Evolutionary conservation across 1,284 basidiomycete species (phyloP), one percentile per base, ranked within the genome.

Genomic region (Naganishia sp.): DNA sequence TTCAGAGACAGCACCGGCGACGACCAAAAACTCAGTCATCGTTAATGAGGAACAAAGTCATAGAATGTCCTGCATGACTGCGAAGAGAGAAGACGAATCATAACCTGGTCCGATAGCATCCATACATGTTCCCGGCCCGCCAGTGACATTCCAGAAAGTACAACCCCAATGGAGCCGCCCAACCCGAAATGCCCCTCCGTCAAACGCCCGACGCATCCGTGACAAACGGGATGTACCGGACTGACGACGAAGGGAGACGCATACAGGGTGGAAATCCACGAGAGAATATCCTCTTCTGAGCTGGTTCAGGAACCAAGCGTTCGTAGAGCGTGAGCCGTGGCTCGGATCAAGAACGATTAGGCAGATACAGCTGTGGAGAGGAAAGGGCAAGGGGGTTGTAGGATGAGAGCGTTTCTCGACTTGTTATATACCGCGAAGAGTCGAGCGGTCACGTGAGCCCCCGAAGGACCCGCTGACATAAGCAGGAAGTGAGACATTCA

Each of bases 301-400:
- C 58, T 61, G 58, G 50, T 61, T 61, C 58, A 61, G 58, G 58
- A 61, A 61, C 58, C 58, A 61, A 61, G 58, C 58, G 58, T 61
- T 61, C 58, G 58, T 61, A n/a, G 58, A 61, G 58, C 50, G 49
- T 32, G 45, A 42, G 41, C 58, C 28, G 35, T 61, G 23, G 45
- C 58, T 50, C 58, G 58, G 31, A 28, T 23, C 58, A 61, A 61
- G 50, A 61, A 61, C 58, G 58, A 61, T 61, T 61, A 61, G 58
- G 58, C 58, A 61, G 46, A 61, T 61, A 51, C 58, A 61, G 58
- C 58, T 61, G 47, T 23, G 35, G 28, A 39, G 35, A 39, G 13
- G 35, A 39, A 39, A 39, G 35, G 35, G 35, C 7, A 35, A 53
- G 13, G 10, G 52, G n/a, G 5, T n/a, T 32, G 5, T 23, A 32